Evolutionary conservation across 768 basidiomycete genomes (phyloP), one percentile per base, ranked within the genome.

Genomic region (Mycena alexandri): DNA sequence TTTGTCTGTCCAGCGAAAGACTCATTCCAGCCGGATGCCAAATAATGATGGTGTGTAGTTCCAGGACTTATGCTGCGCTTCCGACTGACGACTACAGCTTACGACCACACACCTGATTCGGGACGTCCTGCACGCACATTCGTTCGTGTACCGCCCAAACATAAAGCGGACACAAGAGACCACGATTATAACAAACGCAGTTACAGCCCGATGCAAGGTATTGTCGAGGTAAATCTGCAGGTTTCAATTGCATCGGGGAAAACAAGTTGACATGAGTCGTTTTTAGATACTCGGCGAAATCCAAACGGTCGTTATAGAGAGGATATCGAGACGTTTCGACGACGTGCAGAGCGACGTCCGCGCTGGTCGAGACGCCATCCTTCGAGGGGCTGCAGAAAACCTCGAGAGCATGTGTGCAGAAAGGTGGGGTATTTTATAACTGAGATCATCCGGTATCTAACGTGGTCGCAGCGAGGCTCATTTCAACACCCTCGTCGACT

Each of bases 401-500:
- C 75, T 91, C 19, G 76, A 79, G 53, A 71, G 71, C n/a, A 85
- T 89, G 79, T 80, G 77, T 42, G 64, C 68, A 34, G 79, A 84
- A 71, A 82, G 84, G 88, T 87, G 29, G 12, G 75, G 70, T 60
- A 6, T 22, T 59, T 57, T 13, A 14, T 44, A 48, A 36, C 61
- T 41, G 71, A 33, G 50, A 21, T 19, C 4, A 10, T 29, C n/a
- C 13, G 43, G 36, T 19, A 42, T 36, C 48, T 41, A 21, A 48
- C 47, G 19, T 55, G 61, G 50, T 56, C 58, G 13, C 51, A 91
- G 90, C 59, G 80, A 81, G 46, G 75, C 69, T 21, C 82, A 86
- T 70, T 89, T 86, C 75, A 87, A 90, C 71, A 75, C 68, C 16
- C 75, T 91, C 34, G 82, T 90, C 34, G 82, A 83, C 59, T 80